Evolutionary conservation across 2,329 filamentous ascomycete genomes (phyloP).

Genomic region (Cryphonectria naterciae): DNA sequence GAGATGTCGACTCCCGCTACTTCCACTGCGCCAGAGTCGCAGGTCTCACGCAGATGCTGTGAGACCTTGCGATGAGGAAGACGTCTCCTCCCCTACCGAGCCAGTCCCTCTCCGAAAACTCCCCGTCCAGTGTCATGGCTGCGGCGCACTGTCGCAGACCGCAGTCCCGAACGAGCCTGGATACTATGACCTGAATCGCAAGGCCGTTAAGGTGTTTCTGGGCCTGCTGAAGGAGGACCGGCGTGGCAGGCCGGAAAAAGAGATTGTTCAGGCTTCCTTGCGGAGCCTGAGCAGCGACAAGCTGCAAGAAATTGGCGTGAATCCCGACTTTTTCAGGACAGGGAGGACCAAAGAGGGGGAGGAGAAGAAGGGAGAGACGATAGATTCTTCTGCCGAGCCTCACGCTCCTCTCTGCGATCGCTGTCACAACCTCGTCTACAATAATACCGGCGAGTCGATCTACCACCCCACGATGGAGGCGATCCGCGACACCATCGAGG

Average conservation of each 20-base stretch:
- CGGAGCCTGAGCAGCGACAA: slow-evolving; percentile 45
- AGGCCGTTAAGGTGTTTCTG: slow-evolving; percentile 55
- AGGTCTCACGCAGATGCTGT: background rate
- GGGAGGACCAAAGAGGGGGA: slow-evolving; percentile 4
- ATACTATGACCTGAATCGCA: slow-evolving; percentile 59
- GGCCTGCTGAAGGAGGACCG: slow-evolving; percentile 37
- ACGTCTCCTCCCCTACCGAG: background rate
- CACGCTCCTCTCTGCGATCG: slow-evolving; percentile 76
- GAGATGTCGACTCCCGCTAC: background rate
- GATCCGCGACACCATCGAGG: slow-evolving; percentile 80
- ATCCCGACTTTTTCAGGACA: slow-evolving; percentile 44
- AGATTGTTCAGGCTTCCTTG: slow-evolving; percentile 52
- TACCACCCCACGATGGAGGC: slow-evolving; percentile 80
- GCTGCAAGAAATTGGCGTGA: slow-evolving; percentile 52
- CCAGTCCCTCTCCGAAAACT: slow-evolving; percentile 38
- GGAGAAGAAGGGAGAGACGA: background rate
- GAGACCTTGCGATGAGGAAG: background rate
- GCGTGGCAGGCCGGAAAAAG: slow-evolving; percentile 44
- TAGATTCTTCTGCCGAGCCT: slow-evolving; percentile 12
- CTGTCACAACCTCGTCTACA: slow-evolving; percentile 81
- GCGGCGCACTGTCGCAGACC: slow-evolving; percentile 67
- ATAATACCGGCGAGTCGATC: slow-evolving; percentile 72
- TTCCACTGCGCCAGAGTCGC: slow-evolving; percentile 18
- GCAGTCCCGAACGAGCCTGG: slow-evolving; percentile 56
- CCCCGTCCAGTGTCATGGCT: slow-evolving; percentile 65